Conservation (phyloP, 352 stramenopile genomes). For the Phytophthora ohioensis region DNA sequence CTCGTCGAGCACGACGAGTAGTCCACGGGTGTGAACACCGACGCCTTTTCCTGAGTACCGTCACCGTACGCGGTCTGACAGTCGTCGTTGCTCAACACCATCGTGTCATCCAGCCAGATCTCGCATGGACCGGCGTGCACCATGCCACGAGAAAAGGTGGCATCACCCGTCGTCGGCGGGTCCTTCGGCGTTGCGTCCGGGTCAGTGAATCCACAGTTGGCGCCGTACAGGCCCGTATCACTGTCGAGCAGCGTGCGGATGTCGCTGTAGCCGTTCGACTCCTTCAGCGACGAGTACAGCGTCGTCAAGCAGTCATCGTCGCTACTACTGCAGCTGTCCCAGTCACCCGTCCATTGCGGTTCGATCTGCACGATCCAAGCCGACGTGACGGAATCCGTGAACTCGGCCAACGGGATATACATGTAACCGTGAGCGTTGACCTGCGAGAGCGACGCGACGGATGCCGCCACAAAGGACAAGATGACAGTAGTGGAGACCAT, state of each 20-base stretch:
- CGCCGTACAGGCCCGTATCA: conserved; percentile 31
- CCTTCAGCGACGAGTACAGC: conserved; percentile 24
- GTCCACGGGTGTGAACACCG: conserved; percentile 45
- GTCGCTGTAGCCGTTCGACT: conserved; percentile 29
- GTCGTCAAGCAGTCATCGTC: conserved; percentile 15
- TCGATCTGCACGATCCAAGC: conserved; percentile 47
- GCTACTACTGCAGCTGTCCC: conserved; percentile 26
- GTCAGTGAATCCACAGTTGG: conserved; percentile 39
- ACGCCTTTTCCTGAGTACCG: conserved; percentile 28
- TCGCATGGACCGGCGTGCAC: conserved; percentile 38
- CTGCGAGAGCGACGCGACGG: conserved; percentile 12
- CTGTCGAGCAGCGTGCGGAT: conserved; percentile 35
- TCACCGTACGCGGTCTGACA: conserved; percentile 37
- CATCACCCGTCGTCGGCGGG: conserved; percentile 29
- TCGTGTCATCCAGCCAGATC: conserved; percentile 43
- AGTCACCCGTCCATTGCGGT: conserved; percentile 38
- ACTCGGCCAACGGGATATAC: conserved; percentile 42
- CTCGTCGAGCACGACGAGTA: conserved; percentile 39
- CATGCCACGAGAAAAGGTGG: conserved; percentile 46
- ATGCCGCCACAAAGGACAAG: conserved; percentile 20
- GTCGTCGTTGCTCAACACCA: conserved; percentile 45
- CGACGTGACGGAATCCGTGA: conserved; percentile 37
- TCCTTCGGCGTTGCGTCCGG: conserved; percentile 25
- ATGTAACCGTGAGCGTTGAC: conserved; percentile 40
- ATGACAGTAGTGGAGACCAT: conserved; percentile 34